Evolutionary conservation across 768 basidiomycete genomes (phyloP), one percentile per base, ranked within the genome.

Genomic region (Sporobolomyces roseus): DNA sequence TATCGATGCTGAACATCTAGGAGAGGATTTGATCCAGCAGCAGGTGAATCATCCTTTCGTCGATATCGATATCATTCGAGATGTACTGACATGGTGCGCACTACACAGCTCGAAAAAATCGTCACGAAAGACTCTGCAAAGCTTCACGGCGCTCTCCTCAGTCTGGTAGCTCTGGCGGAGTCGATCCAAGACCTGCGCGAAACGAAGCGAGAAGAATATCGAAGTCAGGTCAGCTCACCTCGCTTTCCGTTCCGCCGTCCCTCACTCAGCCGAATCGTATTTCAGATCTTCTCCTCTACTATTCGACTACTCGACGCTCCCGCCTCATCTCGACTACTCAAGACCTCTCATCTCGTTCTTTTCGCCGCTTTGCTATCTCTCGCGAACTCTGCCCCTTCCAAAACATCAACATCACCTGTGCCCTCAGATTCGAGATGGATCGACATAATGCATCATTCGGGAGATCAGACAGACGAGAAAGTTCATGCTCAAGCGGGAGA

Each of bases 131-230:
- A 96, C 78, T 67, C 81, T 17, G 80, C 82, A 25, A 88, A 89
- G 74, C 80, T 93, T 14, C 93, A 97, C 75, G 94, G 94, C 3
- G 87, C 83, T 13, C 79, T 97, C n/a, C 80, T 87, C 29, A 86
- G 85, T 1, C 81, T 97, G 30, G 82, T 83, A 12, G 88, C 92
- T 76, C 80, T 97, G 21, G 86, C 90, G 0, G 77, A 79, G n/a
- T 86, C 86, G 2, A 86, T 83, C 71, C 80, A 78, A 21, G 77
- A 0, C 0, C 25, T 62, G 55, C 35, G 58, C 5, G n/a, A 38
- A 12, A 6, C 30, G 36, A 29, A 9, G n/a, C 12, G 33, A 30
- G 12, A 8, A 23, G 82, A 46, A 10, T 45, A 32, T 25, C 45
- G 58, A 23, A 12, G 6, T n/a, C 43, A 21, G n/a, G 58, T 46